phyloP scores from a whole-genome alignment of 1,284 basidiomycete species.

The Megacollybia platyphylla region DNA sequence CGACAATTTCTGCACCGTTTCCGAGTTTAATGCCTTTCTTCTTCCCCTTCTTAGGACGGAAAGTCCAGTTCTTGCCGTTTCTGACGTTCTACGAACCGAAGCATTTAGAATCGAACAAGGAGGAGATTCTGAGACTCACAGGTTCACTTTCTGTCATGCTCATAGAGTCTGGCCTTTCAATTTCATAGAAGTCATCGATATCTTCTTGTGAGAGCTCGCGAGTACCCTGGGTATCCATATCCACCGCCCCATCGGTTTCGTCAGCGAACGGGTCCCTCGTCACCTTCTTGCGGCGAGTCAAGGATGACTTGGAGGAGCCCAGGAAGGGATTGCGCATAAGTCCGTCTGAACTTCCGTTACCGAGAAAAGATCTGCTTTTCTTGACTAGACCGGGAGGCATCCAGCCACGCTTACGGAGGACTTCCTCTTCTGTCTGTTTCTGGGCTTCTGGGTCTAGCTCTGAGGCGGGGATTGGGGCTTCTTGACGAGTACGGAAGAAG shows the following conservation, averaged over 20 bases:
- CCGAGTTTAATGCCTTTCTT: slow-evolving; percentile 8
- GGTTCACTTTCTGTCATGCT: slow-evolving; percentile 8
- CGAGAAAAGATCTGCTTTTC: slow-evolving; percentile 9
- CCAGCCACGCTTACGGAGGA: slow-evolving; percentile 11
- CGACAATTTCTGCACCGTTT: slow-evolving; percentile 10
- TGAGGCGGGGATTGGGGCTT: neutral
- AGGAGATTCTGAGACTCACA: slow-evolving; percentile 3
- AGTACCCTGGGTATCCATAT: slow-evolving; percentile 2
- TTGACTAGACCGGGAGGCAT: slow-evolving; percentile 10
- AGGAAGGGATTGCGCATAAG: slow-evolving; percentile 10
- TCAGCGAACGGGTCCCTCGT: slow-evolving; percentile 10
- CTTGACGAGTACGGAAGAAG: neutral
- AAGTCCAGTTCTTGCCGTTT: slow-evolving; percentile 6
- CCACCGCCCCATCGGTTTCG: neutral
- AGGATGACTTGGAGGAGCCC: slow-evolving; percentile 7
- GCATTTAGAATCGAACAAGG: neutral
- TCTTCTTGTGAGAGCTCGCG: slow-evolving; percentile 9
- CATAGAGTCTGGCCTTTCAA: slow-evolving; percentile 10
- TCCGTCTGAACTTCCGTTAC: slow-evolving; percentile 5
- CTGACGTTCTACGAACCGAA: slow-evolving; percentile 1
- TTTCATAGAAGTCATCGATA: slow-evolving; percentile 12
- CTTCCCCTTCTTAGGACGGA: slow-evolving; percentile 10
- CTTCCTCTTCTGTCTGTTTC: slow-evolving; percentile 9
- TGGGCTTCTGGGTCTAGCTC: slow-evolving; percentile 5
- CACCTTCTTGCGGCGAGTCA: slow-evolving; percentile 6